Percentiles rank a stretch among this genome's conserved stretches.
These are phyloP conservation scores for Monosporascus sp. DNA, from an alignment of 2,329 filamentous ascomycete species.

Conservation along the genomic window DNA sequence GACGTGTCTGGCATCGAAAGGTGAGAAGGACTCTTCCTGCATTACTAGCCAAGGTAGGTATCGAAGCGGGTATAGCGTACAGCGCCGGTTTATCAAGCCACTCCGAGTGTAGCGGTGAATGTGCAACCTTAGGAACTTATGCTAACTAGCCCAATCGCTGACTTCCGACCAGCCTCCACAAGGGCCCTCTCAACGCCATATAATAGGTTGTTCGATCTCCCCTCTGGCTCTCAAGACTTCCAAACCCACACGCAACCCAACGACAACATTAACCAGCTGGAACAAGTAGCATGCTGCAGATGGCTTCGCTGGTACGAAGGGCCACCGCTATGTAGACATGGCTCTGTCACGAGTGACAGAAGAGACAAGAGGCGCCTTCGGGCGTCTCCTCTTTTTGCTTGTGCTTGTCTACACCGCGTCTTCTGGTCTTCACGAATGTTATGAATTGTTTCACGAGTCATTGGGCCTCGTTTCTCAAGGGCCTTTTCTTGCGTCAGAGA, in stretches of 20 bases:
- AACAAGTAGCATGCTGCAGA: neutral
- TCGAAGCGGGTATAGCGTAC: neutral
- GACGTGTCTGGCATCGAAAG: neutral
- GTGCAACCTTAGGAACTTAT: too few relatives aligned
- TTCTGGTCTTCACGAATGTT: neutral
- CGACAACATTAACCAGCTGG: neutral
- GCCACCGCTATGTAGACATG: neutral
- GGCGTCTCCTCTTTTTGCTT: neutral
- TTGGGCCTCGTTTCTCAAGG: neutral
- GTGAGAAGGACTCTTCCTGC: neutral
- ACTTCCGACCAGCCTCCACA: neutral
- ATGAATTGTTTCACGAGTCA: neutral
- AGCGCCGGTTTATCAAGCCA: neutral
- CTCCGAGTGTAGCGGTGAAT: neutral
- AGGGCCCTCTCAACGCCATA: neutral
- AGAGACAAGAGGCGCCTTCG: neutral
- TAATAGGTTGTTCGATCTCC: neutral
- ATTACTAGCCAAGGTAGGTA: neutral
- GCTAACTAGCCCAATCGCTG: neutral
- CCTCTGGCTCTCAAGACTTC: neutral
- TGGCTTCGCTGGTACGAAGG: neutral
- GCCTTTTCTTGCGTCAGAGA: neutral
- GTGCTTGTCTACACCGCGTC: neutral
- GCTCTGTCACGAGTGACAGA: neutral
- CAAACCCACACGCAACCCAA: neutral